Conservation (phyloP, 768 basidiomycete species). For the Termitomyces sp. region DNA sequence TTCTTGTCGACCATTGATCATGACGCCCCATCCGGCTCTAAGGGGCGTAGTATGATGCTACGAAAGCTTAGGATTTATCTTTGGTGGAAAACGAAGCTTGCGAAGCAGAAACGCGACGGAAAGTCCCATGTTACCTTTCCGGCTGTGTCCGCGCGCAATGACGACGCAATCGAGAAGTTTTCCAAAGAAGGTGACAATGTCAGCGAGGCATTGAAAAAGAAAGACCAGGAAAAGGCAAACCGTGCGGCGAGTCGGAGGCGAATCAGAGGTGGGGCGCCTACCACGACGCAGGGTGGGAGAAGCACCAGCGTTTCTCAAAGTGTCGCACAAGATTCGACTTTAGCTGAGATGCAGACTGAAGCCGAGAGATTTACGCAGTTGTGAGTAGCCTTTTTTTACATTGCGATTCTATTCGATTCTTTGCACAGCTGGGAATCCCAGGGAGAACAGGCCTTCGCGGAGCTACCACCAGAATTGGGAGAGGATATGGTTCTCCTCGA, state of each 20-base stretch:
- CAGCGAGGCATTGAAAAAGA: slow-evolving; percentile 75
- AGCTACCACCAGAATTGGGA: slow-evolving; percentile 16
- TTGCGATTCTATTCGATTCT: background rate
- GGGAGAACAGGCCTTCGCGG: slow-evolving; percentile 18
- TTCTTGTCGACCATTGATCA: slow-evolving; percentile 70
- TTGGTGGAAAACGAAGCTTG: slow-evolving; percentile 71
- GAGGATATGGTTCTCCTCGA: slow-evolving; percentile 30
- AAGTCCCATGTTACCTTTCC: slow-evolving; percentile 24
- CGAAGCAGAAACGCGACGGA: slow-evolving; percentile 33
- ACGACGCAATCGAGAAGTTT: slow-evolving; percentile 21
- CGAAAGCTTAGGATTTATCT: slow-evolving; percentile 68
- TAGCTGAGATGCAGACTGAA: slow-evolving; percentile 39
- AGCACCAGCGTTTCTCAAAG: slow-evolving; percentile 3
- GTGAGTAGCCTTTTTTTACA: slow-evolving; percentile 34
- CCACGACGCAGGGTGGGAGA: slow-evolving; percentile 15
- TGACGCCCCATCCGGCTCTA: slow-evolving; percentile 52
- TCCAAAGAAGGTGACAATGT: slow-evolving; percentile 35
- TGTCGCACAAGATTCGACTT: slow-evolving; percentile 19
- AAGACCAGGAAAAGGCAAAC: slow-evolving; percentile 63
- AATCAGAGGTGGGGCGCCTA: slow-evolving; percentile 68
- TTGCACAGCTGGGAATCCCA: slow-evolving; percentile 33
- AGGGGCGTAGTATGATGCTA: slow-evolving; percentile 79
- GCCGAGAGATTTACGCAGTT: slow-evolving; percentile 54
- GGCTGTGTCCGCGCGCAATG: slow-evolving; percentile 15
- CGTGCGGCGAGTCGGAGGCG: slow-evolving; percentile 64